Evolutionary conservation across 1,284 basidiomycete species (phyloP).

Genomic region (Exobasidium cylindrosporum): DNA sequence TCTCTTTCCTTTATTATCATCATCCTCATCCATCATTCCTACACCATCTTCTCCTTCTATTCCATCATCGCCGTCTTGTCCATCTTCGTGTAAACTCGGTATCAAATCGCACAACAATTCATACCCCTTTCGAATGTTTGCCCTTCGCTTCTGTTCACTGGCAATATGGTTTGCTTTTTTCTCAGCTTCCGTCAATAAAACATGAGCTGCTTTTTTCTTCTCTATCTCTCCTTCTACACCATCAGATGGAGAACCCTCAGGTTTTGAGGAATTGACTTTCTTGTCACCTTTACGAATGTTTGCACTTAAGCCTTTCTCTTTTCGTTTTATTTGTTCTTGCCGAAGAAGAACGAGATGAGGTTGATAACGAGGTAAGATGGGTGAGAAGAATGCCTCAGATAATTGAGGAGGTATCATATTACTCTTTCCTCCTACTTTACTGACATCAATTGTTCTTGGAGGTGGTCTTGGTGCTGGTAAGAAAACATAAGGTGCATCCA

Average conservation of each 20-base stretch:
- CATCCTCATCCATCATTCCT: constrained; percentile 3
- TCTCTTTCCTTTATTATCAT: constrained; percentile 1
- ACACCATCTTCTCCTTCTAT: constrained; percentile 6
- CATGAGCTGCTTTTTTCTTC: constrained; percentile 56
- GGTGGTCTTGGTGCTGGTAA: constrained; percentile 6
- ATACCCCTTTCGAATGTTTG: constrained; percentile 83
- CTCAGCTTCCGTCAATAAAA: constrained; percentile 72
- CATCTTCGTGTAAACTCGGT: constrained; percentile 64
- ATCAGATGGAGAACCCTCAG: constrained; percentile 12
- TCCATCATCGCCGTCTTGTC: constrained; percentile 23
- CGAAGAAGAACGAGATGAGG: constrained; percentile 25
- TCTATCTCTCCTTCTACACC: constrained; percentile 20
- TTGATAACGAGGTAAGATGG: constrained; percentile 1
- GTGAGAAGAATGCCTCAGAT: constrained; percentile 3
- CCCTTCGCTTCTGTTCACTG: constrained; percentile 83
- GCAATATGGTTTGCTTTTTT: constrained; percentile 91
- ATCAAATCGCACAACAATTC: constrained; percentile 74
- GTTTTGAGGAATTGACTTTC: constrained; percentile 22
- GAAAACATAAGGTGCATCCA: constrained; percentile 1
- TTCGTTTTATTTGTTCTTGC: constrained; percentile 20
- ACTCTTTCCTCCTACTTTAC: background rate
- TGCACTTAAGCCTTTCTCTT: constrained; percentile 24
- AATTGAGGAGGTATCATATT: background rate
- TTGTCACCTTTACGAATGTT: constrained; percentile 21
- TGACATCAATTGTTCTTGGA: background rate